Base-by-base conservation (phyloP, 2,329 filamentous ascomycete genomes). In the Didymosphaeria variabile region DNA sequence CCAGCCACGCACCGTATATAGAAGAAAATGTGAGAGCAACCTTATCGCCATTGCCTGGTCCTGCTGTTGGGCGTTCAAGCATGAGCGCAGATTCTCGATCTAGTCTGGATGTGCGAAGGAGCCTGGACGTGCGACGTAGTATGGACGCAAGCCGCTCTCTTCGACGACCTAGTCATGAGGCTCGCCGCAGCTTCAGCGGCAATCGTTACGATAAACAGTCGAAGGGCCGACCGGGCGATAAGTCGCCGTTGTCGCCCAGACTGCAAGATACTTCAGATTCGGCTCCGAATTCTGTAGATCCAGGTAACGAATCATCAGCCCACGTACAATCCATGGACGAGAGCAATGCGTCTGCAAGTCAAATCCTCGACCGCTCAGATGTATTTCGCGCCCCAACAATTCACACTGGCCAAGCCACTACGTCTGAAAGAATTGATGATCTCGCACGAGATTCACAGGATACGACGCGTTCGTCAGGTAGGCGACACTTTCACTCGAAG, bases 291-390 rank as follows among this genome's bases (percentile, higher is more conserved):
- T 93, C 90, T 42, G 70, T 90, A 62, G 92, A 92, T 55, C 91
- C 90, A 29, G 90, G 88, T 0, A 92, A 89, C 5, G 40, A 91
- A 58, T 94, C 91, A 1, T 92, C 88, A 2, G 81, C 90, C 34
- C 84, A 90, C 1, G 84, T 88, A 4, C 91, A 80, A 59, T 80
- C 78, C 1, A 73, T 80, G 34, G 91, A 94, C 45, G 92, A 94
- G 60, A 87, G 84, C n/a, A 84, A 84, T 58, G 89, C 90, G 51
- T 96, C 94, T 3, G 94, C 92, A 2, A 98, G 94, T 74, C 93
- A 97, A 77, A 97, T 98, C 40, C 81, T 99, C 9, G 87, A 88
- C 56, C 88, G 91, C 36, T 97, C 93, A 68, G 92, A 95, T 68
- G 91, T 97, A 9, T 98, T 99, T 71, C 89, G 91, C 67, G 90